These are phyloP conservation scores for Paecilomyces formosus DNA, from an alignment of 2,329 filamentous ascomycete genomes.

Conservation along the genomic window DNA sequence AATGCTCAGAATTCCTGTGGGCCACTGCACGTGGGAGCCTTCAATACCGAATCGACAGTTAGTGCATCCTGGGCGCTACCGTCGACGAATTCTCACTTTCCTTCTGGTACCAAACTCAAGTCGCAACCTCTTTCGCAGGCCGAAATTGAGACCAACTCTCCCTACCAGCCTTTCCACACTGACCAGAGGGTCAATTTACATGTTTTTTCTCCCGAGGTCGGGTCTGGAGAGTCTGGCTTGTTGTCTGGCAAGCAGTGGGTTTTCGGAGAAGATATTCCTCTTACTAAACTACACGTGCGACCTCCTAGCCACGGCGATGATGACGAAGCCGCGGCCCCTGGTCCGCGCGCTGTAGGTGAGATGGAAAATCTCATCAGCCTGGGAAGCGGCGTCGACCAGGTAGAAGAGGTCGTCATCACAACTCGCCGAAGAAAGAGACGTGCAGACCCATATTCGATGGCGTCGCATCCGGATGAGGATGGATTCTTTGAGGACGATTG, in stretches of 20 bases:
- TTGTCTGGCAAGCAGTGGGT: slow-evolving; percentile 38
- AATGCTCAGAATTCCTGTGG: slow-evolving; percentile 55
- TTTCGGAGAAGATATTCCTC: slow-evolving; percentile 45
- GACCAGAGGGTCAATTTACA: slow-evolving; percentile 76
- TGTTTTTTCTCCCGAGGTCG: slow-evolving; percentile 45
- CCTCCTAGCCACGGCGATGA: slow-evolving; percentile 34
- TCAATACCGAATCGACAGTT: slow-evolving; percentile 39
- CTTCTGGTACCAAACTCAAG: slow-evolving; percentile 32
- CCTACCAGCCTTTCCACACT: slow-evolving; percentile 93
- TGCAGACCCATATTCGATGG: slow-evolving; percentile 13
- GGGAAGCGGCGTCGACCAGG: slow-evolving; percentile 47
- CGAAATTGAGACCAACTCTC: slow-evolving; percentile 91
- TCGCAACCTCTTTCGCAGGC: slow-evolving; percentile 61
- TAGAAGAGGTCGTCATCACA: slow-evolving; percentile 75
- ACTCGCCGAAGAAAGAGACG: slow-evolving; percentile 61
- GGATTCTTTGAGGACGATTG: slow-evolving; percentile 89
- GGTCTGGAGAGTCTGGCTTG: slow-evolving; percentile 36
- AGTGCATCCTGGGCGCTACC: slow-evolving; percentile 36
- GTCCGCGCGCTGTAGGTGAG: slow-evolving; percentile 25
- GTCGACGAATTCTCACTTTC: slow-evolving; percentile 32
- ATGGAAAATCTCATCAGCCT: slow-evolving; percentile 47
- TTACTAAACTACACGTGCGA: slow-evolving; percentile 40
- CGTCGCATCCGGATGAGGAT: slow-evolving; percentile 47
- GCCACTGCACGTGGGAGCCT: slow-evolving; percentile 48
- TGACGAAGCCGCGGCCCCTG: slow-evolving; percentile 24